Percentiles rank a stretch among this genome's conserved stretches.
Evolutionary conservation across 768 basidiomycete genomes (phyloP).

Genomic region (Boletus subcaerulescens): DNA sequence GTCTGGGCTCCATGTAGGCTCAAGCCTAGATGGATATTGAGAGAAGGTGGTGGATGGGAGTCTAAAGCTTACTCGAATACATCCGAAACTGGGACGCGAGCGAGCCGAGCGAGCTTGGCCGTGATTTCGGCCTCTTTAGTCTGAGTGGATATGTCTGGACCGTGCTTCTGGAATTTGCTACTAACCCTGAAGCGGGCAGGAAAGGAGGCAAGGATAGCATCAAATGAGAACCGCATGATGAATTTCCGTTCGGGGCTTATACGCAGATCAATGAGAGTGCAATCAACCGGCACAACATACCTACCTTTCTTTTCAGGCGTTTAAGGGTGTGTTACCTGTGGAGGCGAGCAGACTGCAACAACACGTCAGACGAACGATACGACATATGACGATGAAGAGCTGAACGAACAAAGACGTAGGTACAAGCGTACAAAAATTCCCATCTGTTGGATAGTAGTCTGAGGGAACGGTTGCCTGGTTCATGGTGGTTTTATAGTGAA

Average conservation of each 20-base stretch:
- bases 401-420: slow-evolving; percentile 27
- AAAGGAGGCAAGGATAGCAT: slow-evolving; percentile 20
- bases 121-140: slow-evolving; percentile 23
- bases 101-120: slow-evolving; percentile 25
- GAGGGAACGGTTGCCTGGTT: not conserved
- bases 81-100: slow-evolving; percentile 20
- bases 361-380: slow-evolving; percentile 7
- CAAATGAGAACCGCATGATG: slow-evolving; percentile 22
- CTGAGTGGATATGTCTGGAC: slow-evolving; percentile 23
- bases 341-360: slow-evolving; percentile 20
- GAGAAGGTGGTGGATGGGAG: not conserved
- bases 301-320: slow-evolving; percentile 18
- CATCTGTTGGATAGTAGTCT: slow-evolving; percentile 33
- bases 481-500: slow-evolving; percentile 18
- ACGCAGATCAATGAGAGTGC: slow-evolving; percentile 4
- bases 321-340: slow-evolving; percentile 32
- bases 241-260: slow-evolving; percentile 11
- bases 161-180: slow-evolving; percentile 16
- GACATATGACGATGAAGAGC: not conserved
- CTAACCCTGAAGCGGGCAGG: slow-evolving; percentile 22
- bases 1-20: slow-evolving; percentile 23
- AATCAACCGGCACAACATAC: not conserved
- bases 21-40: slow-evolving; percentile 18
- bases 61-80: slow-evolving; percentile 24
- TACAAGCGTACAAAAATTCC: slow-evolving; percentile 31